Conservation (phyloP, 805 yeast genomes). For the Saturnispora mendoncae region DNA sequence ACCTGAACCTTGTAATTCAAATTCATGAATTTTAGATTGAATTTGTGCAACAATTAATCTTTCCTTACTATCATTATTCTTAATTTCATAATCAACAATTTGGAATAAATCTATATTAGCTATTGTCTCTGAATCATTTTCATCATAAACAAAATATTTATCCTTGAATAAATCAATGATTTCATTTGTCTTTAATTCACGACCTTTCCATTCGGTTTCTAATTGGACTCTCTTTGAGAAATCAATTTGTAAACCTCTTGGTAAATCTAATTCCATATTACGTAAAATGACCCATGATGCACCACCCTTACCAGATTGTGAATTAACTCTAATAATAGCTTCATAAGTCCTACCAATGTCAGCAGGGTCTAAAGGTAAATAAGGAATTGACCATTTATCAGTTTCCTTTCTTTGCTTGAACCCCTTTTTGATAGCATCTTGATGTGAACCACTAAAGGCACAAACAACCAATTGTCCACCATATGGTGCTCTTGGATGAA, state of each 20-base stretch:
- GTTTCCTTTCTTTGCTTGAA: slow-evolving; percentile 41
- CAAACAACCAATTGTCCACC: slow-evolving; percentile 78
- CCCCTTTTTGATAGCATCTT: slow-evolving; percentile 83
- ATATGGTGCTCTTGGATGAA: slow-evolving; percentile 71
- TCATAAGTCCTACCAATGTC: slow-evolving; percentile 87
- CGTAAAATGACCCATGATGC: slow-evolving; percentile 81
- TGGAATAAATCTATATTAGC: slow-evolving; percentile 18
- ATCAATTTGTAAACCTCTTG: slow-evolving; percentile 70
- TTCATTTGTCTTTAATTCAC: slow-evolving; percentile 60
- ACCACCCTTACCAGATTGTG: slow-evolving; percentile 86
- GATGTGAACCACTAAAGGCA: slow-evolving; percentile 82
- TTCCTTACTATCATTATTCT: slow-evolving; percentile 28
- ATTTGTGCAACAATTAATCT: slow-evolving; percentile 42
- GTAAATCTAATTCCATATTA: slow-evolving; percentile 68
- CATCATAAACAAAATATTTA: slow-evolving; percentile 36
- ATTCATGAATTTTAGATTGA: slow-evolving; percentile 29
- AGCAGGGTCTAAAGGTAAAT: slow-evolving; percentile 74
- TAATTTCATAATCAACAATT: slow-evolving; percentile 22
- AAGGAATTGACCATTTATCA: slow-evolving; percentile 62
- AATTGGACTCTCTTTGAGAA: slow-evolving; percentile 64
- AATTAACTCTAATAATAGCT: slow-evolving; percentile 83
- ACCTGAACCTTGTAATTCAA: slow-evolving; percentile 49
- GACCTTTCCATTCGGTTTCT: slow-evolving; percentile 61
- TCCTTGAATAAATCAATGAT: slow-evolving; percentile 55
- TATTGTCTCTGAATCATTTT: slow-evolving; percentile 16